These are phyloP conservation scores for Thalassiosira pacifica DNA, from an alignment of 352 stramenopile genomes.

Conservation along the genomic window DNA sequence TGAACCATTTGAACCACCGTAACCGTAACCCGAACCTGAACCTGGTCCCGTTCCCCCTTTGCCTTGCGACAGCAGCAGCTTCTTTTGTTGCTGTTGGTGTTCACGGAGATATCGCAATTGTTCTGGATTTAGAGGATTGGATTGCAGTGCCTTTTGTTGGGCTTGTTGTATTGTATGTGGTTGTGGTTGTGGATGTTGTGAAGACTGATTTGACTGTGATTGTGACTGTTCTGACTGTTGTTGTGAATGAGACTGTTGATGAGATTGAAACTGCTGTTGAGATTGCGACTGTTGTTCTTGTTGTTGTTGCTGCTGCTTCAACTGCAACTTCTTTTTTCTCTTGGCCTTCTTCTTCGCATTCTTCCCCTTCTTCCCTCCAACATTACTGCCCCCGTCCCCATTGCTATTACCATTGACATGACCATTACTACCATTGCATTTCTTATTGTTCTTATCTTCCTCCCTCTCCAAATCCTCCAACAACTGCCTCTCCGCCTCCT, in stretches of 20 bases:
- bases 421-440: too few species aligned
- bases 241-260: not conserved
- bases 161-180: not conserved
- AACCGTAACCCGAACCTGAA: too few species aligned
- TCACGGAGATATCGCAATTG: slow-evolving; percentile 29
- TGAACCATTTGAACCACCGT: too few species aligned
- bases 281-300: not conserved
- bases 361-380: slow-evolving; percentile 24
- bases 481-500: slow-evolving; percentile 39
- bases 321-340: slow-evolving; percentile 25
- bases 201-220: not conserved
- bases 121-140: slow-evolving; percentile 25
- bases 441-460: not conserved
- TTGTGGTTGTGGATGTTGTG: not conserved
- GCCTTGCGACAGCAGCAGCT: not conserved
- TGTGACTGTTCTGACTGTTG: not conserved
- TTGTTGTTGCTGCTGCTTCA: slow-evolving; percentile 19
- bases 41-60: not conserved
- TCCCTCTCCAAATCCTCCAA: slow-evolving; percentile 49
- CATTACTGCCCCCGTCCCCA: not conserved
- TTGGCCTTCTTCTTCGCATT: slow-evolving; percentile 42
- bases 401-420: not conserved
- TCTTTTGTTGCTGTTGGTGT: slow-evolving; percentile 9
- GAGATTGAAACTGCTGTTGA: slow-evolving; percentile 10
- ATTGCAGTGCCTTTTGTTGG: not conserved